phyloP scores from a whole-genome alignment of 1,139 yeast species.

The Candida sp. region DNA sequence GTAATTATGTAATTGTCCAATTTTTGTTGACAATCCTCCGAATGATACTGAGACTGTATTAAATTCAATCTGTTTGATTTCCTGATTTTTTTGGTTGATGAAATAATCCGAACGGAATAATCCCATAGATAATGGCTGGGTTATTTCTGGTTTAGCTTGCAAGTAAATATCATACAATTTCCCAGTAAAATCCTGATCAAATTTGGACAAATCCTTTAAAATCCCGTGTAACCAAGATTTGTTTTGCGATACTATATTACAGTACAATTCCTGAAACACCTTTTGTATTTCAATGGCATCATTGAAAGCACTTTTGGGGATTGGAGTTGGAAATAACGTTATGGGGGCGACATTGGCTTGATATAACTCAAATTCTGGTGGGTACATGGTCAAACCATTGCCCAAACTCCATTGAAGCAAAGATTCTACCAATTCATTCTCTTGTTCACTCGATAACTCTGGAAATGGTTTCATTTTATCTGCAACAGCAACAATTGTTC shows the following conservation, averaged over 20 bases:
- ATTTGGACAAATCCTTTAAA: slow-evolving; percentile 50
- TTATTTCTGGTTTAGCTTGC: slow-evolving; percentile 41
- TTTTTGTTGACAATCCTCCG: slow-evolving; percentile 84
- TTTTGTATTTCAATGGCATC: slow-evolving; percentile 68
- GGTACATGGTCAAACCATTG: slow-evolving; percentile 78
- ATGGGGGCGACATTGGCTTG: slow-evolving; percentile 76
- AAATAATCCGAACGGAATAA: slow-evolving; percentile 90
- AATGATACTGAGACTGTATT: slow-evolving; percentile 95
- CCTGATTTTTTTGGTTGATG: slow-evolving; percentile 47
- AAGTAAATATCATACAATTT: slow-evolving; percentile 61
- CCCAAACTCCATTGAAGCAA: slow-evolving; percentile 74
- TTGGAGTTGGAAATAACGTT: slow-evolving; percentile 88
- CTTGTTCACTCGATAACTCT: slow-evolving; percentile 21
- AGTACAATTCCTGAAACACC: slow-evolving; percentile 70
- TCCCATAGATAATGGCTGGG: slow-evolving; percentile 75
- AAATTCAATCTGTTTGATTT: slow-evolving; percentile 90
- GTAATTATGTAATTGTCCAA: slow-evolving; percentile 70
- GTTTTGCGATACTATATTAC: slow-evolving; percentile 51
- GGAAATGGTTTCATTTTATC: slow-evolving; percentile 26
- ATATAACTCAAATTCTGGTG: slow-evolving; percentile 46
- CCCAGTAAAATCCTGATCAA: slow-evolving; percentile 81
- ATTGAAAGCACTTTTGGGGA: slow-evolving; percentile 64
- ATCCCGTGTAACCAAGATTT: slow-evolving; percentile 60
- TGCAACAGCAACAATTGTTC: background rate
- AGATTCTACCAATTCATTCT: slow-evolving; percentile 31